Percentiles rank a stretch among this genome's conserved stretches.
Evolutionary conservation across 495 filamentous ascomycete genomes (phyloP).

Genomic region (Lasiosphaeris hirsuta): DNA sequence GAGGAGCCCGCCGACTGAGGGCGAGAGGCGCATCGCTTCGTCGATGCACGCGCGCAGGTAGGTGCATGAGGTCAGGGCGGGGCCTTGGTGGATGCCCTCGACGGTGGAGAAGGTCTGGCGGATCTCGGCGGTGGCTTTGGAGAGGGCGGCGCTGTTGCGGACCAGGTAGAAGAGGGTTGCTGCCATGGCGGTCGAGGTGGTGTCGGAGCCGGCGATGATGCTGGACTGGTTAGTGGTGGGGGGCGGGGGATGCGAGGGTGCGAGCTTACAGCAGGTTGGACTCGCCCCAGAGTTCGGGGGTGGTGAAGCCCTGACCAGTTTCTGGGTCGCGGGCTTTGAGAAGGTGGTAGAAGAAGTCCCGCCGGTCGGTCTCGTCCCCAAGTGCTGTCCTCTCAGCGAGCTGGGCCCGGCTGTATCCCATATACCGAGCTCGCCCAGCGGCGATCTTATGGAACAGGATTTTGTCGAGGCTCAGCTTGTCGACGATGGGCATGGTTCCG

Average conservation of each 20-base stretch:
- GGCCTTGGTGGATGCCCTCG: conserved; percentile 51
- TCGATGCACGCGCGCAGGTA: conserved; percentile 64
- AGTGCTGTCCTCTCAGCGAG: conserved; percentile 52
- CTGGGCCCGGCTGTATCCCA: conserved; percentile 54
- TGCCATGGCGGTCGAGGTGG: conserved; percentile 61
- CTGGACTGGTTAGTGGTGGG: conserved; percentile 14
- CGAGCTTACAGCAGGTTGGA: conserved; percentile 59
- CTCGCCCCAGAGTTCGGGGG: conserved; percentile 67
- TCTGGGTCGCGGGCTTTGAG: conserved; percentile 58
- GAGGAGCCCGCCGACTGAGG: conserved; percentile 58
- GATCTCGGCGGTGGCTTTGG: conserved; percentile 48
- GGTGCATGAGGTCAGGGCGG: conserved; percentile 53
- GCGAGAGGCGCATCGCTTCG: conserved; percentile 68
- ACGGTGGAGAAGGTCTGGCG: conserved; percentile 45
- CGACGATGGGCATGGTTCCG: conserved; percentile 53
- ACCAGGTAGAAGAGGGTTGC: conserved; percentile 65
- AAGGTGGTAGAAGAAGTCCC: conserved; percentile 62
- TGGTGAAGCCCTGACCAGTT: conserved; percentile 62
- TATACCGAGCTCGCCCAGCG: conserved; percentile 48
- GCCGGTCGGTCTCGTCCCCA: conserved; percentile 57
- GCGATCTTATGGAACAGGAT: conserved; percentile 57
- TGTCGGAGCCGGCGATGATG: conserved; percentile 60
- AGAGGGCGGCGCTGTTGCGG: conserved; percentile 50
- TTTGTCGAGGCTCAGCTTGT: conserved; percentile 55
- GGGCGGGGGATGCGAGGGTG: conserved; percentile 34